Evolutionary conservation across 1,284 basidiomycete genomes (phyloP).

Genomic region (Polyporus tsugae): DNA sequence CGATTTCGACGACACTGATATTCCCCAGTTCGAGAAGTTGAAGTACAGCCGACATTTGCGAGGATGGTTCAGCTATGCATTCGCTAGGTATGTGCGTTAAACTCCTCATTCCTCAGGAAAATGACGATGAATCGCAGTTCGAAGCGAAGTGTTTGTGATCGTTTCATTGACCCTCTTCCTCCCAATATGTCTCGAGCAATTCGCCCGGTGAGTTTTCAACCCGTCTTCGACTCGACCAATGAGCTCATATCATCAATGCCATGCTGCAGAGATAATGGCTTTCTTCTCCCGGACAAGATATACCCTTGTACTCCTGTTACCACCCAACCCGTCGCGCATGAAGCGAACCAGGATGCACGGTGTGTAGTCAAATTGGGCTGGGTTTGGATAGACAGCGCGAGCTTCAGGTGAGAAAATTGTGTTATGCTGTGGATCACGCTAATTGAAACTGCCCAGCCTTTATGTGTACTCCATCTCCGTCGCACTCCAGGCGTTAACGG

Average conservation of each 20-base stretch:
- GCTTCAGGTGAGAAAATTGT: conserved; percentile 70
- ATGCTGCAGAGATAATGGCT: conserved; percentile 74
- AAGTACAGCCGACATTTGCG: conserved; percentile 54
- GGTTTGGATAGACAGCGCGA: conserved; percentile 86
- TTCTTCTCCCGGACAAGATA: conserved; percentile 67
- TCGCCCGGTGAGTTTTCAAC: conserved; percentile 52
- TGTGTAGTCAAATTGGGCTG: conserved; percentile 82
- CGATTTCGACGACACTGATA: background rate
- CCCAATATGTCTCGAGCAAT: conserved; percentile 85
- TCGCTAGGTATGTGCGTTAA: conserved; percentile 63
- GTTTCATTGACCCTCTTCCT: conserved; percentile 83
- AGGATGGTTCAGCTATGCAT: conserved; percentile 82
- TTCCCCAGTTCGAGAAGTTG: conserved; percentile 29
- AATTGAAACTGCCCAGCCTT: conserved; percentile 57
- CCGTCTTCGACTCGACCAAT: background rate
- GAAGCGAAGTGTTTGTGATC: conserved; percentile 83
- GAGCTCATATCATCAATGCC: too few relatives aligned
- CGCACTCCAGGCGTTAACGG: conserved; percentile 85
- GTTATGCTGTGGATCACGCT: background rate
- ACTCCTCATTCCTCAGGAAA: too few relatives aligned
- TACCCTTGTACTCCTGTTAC: conserved; percentile 52
- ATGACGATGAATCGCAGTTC: background rate
- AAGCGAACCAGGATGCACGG: conserved; percentile 46
- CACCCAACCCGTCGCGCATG: conserved; percentile 30
- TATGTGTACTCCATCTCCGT: conserved; percentile 90